Base-by-base conservation (phyloP, 192 early-diverging fungal species). In the Jimgerdemannia flammicorona region DNA sequence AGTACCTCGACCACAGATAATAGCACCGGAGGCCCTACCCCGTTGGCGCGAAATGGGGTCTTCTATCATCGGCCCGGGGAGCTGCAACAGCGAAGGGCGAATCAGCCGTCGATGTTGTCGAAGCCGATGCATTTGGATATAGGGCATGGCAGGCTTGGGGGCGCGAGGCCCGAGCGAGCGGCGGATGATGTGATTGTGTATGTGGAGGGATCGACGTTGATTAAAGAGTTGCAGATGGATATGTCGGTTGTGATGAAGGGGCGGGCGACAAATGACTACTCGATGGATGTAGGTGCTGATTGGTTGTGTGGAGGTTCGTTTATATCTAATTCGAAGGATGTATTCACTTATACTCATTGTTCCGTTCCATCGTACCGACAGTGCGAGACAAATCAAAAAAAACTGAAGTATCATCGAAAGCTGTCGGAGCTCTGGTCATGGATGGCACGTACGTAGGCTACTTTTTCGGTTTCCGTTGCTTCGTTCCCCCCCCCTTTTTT, bases 221-320 rank as follows among this genome's bases (percentile, higher is more conserved):
- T 59, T 68, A 68, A 18, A 2, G 67, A 68, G 19, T 18, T 41
- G 67, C 1, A 68, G 2, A 68, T 41, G 19, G 97, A 99, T 79
- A 90, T 98, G 64, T 91, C 94, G 3, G 88, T 91, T 6, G 80
- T 87, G 7, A 99, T 99, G 93, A 85, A 91, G 41, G 85, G 87
- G 71, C 88, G 94, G 66, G 95, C 91, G 3, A 72, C 81, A 69
- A 80, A 80, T 7, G 94, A 95, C 7, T 99, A 99, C 81, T 90
- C 87, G 8, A 87, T 94, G 84, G 86, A 93, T 73, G 94, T 92
- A 70, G 77, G 79, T 44, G 85, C 6, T 59, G 6, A 2, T 59
- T 6, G 8, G 49, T 10, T 14, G 49, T 59, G 6, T 59, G 49
- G 14, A 59, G 8, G 49, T 59, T 59, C 6, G 14, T 59, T 14